phyloP scores from a whole-genome alignment of 306 rosid genomes.

The Fagus crenata region DNA sequence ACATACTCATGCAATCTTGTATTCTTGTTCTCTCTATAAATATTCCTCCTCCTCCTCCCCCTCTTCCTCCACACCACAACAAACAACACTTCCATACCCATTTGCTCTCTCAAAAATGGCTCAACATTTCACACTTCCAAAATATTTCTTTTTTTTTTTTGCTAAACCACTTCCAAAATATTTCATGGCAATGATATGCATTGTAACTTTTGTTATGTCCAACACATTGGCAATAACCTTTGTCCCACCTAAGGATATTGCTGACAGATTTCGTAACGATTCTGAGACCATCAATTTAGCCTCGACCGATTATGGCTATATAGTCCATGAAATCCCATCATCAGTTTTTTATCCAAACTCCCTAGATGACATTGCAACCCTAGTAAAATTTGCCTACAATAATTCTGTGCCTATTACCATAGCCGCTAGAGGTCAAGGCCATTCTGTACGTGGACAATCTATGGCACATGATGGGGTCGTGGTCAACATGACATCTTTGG shows the following conservation, averaged over 20 bases:
- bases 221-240: not conserved
- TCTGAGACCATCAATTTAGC: constrained; percentile 39
- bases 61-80: not conserved
- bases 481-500: constrained; percentile 63
- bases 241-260: constrained; percentile 38
- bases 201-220: not conserved
- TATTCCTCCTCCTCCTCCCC: not conserved
- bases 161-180: not conserved
- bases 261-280: constrained; percentile 43
- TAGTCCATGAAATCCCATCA: constrained; percentile 35
- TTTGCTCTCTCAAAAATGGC: not conserved
- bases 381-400: constrained; percentile 46
- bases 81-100: too few species aligned
- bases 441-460: constrained; percentile 77
- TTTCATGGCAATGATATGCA: not conserved
- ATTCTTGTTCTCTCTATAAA: not conserved
- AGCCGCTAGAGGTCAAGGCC: constrained; percentile 76
- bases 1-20: not conserved
- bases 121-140: not conserved
- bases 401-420: constrained; percentile 16
- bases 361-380: constrained; percentile 35
- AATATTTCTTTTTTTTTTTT: too few species aligned
- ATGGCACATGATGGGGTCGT: constrained; percentile 67
- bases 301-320: constrained; percentile 70
- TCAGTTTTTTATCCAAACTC: constrained; percentile 55